A percentile compares a stretch with the other conserved stretches of the same genome.
These are phyloP conservation scores for Macrophomina phaseolina DNA, from an alignment of 2,329 filamentous ascomycete species.

Conservation along the genomic window DNA sequence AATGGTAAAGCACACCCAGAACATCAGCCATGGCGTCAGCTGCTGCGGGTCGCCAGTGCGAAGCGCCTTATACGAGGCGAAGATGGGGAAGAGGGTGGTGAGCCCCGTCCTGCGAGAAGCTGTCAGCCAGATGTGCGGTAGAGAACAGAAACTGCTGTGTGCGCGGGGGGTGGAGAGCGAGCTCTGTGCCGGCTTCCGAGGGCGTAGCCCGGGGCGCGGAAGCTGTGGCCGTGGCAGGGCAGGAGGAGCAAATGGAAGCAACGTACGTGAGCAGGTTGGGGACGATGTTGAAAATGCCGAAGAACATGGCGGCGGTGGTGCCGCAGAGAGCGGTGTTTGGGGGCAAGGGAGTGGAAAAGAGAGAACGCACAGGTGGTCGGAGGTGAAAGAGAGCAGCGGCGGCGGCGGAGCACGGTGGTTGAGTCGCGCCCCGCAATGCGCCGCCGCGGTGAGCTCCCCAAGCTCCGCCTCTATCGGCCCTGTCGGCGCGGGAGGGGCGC, in stretches of 20 bases:
- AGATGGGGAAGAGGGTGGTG: conserved; percentile 92
- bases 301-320: conserved; percentile 22
- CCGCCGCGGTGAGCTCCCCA: conserved; percentile 12
- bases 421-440: conserved; percentile 11
- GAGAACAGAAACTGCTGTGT: neutral
- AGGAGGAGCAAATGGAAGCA: neutral
- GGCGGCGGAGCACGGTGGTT: neutral
- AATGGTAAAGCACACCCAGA: conserved; percentile 92
- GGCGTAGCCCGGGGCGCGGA: conserved; percentile 3
- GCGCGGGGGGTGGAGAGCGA: neutral
- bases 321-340: neutral
- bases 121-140: conserved; percentile 30
- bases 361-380: neutral
- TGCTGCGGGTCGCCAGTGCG: conserved; percentile 88
- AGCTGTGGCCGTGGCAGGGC: neutral
- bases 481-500: conserved; percentile 22
- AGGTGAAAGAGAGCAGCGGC: conserved; percentile 22
- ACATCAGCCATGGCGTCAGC: conserved; percentile 97
- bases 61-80: conserved; percentile 97
- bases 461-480: conserved; percentile 21
- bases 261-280: conserved; percentile 28
- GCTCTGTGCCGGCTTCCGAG: neutral
- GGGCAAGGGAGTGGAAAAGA: neutral
- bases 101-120: conserved; percentile 70
- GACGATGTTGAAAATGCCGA: conserved; percentile 27